These are phyloP conservation scores for Salicornia ramosissima DNA, from an alignment of 148 eudicot species.

Conservation along the genomic window DNA sequence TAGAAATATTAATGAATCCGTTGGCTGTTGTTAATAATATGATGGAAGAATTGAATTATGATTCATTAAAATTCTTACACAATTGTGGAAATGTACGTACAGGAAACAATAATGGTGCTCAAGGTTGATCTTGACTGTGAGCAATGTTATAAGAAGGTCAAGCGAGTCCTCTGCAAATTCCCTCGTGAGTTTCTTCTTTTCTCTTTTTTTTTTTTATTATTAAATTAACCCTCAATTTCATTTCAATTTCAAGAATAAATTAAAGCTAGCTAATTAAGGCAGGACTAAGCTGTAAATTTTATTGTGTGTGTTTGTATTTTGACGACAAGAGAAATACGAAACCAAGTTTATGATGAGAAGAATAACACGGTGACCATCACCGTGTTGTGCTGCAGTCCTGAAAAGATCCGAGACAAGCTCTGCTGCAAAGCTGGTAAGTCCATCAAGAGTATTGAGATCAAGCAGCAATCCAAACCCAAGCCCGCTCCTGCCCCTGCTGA, in stretches of 20 bases:
- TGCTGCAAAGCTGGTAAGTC: constrained; percentile 53
- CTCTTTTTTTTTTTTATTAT: neutral
- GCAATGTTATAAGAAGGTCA: constrained; percentile 70
- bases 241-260: too few relatives aligned
- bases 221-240: too few relatives aligned
- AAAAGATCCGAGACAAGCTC: constrained; percentile 69
- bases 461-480: constrained; percentile 27
- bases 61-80: too few relatives aligned
- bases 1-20: too few relatives aligned
- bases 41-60: too few relatives aligned
- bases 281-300: constrained; percentile 1
- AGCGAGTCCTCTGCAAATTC: constrained; percentile 56
- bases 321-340: constrained; percentile 63
- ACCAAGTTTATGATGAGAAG: constrained; percentile 67
- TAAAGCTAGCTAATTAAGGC: neutral
- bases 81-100: neutral
- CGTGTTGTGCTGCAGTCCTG: constrained; percentile 80
- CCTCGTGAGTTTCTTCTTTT: constrained; percentile 57
- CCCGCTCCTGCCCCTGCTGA: constrained; percentile 21
- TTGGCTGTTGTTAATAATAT: too few relatives aligned
- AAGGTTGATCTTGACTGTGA: constrained; percentile 75
- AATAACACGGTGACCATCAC: constrained; percentile 61
- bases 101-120: constrained; percentile 65
- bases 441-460: constrained; percentile 63
- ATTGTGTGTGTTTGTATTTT: constrained; percentile 8